Percentiles rank a stretch among this genome's conserved stretches.
Conservation (phyloP, 768 basidiomycete species). For the Xanthoconium purpureum region DNA sequence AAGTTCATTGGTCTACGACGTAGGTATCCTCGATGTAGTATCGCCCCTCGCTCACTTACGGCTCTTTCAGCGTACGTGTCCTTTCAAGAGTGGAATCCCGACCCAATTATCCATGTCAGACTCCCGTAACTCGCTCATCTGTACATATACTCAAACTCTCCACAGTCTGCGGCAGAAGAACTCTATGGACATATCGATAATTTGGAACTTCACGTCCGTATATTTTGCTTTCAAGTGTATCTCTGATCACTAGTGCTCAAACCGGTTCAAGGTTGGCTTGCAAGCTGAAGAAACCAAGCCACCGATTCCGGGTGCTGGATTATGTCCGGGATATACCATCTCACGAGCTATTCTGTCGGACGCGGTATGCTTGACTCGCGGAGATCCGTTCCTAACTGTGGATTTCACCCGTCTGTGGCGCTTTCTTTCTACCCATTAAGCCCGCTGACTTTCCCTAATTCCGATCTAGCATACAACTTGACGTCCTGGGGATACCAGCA, state of each 20-base stretch:
- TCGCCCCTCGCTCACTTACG: slow-evolving; percentile 3
- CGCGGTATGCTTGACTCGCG: slow-evolving; percentile 70
- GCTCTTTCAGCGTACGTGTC: slow-evolving; percentile 47
- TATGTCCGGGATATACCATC: slow-evolving; percentile 82
- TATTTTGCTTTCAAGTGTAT: not conserved
- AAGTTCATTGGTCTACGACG: slow-evolving; percentile 69
- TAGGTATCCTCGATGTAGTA: slow-evolving; percentile 27
- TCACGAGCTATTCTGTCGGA: slow-evolving; percentile 82
- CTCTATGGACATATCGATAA: slow-evolving; percentile 74
- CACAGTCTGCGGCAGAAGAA: slow-evolving; percentile 56
- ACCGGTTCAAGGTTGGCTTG: slow-evolving; percentile 49
- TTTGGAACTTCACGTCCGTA: slow-evolving; percentile 69
- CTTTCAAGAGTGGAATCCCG: slow-evolving; percentile 74
- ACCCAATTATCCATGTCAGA: slow-evolving; percentile 53
- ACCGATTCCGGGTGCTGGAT: slow-evolving; percentile 63
- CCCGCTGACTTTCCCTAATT: slow-evolving; percentile 2
- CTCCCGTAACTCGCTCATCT: not conserved
- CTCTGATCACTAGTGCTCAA: not conserved
- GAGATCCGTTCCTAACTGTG: slow-evolving; percentile 75
- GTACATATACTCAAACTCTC: slow-evolving; percentile 2
- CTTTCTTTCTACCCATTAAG: not conserved
- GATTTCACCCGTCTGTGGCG: slow-evolving; percentile 69
- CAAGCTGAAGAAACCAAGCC: slow-evolving; percentile 72
- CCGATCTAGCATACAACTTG: slow-evolving; percentile 58
- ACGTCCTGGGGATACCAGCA: slow-evolving; percentile 80